Base-by-base conservation (phyloP, 768 basidiomycete species). In the Gelatoporia subvermispora region DNA sequence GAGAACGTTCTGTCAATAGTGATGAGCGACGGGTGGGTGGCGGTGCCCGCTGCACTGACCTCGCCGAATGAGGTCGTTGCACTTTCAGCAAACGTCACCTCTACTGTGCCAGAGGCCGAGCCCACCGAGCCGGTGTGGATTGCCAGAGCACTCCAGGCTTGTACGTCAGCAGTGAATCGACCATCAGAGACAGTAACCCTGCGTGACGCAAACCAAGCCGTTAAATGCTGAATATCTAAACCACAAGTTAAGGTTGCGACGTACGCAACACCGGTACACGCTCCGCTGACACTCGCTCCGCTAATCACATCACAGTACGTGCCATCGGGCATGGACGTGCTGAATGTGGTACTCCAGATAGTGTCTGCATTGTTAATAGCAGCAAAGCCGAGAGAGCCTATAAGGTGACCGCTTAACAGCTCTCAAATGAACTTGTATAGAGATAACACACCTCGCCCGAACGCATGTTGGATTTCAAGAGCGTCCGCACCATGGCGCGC, bases 1-100 rank as follows among this genome's bases (percentile, higher is more conserved):
- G 65, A 78, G 82, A 40, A 84, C 75, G 57, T 82, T 83, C 80
- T 83, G 45, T n/a, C n/a, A n/a, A n/a, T n/a, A n/a, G n/a, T n/a
- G n/a, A n/a, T n/a, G n/a, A n/a, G n/a, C n/a, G n/a, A n/a, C n/a
- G n/a, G n/a, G n/a, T n/a, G n/a, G n/a, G n/a, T n/a, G n/a, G n/a
- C n/a, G n/a, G n/a, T n/a, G n/a, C n/a, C 13, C 28, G 20, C n/a
- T 4, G 22, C 3, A 48, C 66, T 43, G 45, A 79, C 80, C 71
- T 85, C 76, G 37, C 82, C 82, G 18, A 67, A 76, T 0, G 70
- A 70, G 1, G 82, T 83, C 0, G 74, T 79, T 1, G 79, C 81
- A 1, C 66, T 79, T 51, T 78, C 80, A 4, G 68, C 64, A 56
- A 82, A 82, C 4, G 65, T 73, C 17, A 81, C 74, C 7, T 70